Conservation (phyloP, 345 rosid genomes). For the Citrus cavaleriei region DNA sequence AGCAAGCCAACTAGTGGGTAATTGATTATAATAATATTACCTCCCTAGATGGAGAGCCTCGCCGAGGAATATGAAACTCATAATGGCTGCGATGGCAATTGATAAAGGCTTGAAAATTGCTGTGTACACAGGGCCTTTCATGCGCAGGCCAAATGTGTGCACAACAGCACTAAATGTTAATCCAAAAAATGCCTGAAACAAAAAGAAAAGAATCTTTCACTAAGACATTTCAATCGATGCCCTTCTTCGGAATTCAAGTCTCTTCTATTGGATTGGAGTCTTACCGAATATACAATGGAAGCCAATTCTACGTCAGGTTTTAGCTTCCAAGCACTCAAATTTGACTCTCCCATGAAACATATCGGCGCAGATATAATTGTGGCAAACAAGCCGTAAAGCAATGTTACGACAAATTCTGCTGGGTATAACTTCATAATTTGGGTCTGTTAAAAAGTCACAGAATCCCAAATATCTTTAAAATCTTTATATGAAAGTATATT, state of each 20-base stretch:
- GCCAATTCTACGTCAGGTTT: slow-evolving; percentile 27
- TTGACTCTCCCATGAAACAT: slow-evolving; percentile 33
- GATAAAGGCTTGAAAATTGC: slow-evolving; percentile 31
- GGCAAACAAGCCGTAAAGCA: slow-evolving; percentile 21
- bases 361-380: slow-evolving; percentile 35
- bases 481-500: not conserved
- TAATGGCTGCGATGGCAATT: slow-evolving; percentile 27
- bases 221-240: not conserved
- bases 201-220: not conserved
- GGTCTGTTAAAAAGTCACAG: slow-evolving; percentile 19
- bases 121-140: slow-evolving; percentile 28
- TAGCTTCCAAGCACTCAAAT: slow-evolving; percentile 30
- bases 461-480: not conserved
- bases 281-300: slow-evolving; percentile 24
- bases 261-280: not conserved
- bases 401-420: slow-evolving; percentile 26
- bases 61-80: slow-evolving; percentile 28
- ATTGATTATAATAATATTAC: not conserved
- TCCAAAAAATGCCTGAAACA: slow-evolving; percentile 16
- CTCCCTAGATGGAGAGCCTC: slow-evolving; percentile 31
- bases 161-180: slow-evolving; percentile 12
- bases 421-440: slow-evolving; percentile 40
- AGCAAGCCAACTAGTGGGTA: too few species aligned
- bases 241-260: not conserved
- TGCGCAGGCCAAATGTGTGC: slow-evolving; percentile 18